Percentiles rank a stretch among this genome's conserved stretches.
phyloP scores from a whole-genome alignment of 1,139 yeast species.

The Magnusiomyces fungicola region DNA sequence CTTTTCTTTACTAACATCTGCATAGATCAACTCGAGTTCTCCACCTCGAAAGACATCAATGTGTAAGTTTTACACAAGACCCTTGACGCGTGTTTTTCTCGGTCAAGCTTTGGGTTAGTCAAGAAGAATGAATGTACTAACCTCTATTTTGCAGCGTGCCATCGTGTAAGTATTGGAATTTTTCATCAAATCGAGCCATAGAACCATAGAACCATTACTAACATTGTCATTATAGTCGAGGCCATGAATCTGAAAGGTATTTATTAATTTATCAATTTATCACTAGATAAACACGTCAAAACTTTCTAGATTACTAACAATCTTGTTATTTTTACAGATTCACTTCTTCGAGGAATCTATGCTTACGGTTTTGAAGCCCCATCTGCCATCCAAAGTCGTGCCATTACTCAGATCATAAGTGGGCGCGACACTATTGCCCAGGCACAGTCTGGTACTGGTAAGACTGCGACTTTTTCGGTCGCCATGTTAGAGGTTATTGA shows the following conservation, averaged over 20 bases:
- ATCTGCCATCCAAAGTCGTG: slow-evolving; percentile 97
- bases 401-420: slow-evolving; percentile 91
- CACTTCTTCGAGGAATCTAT: slow-evolving; percentile 49
- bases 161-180: slow-evolving; percentile 3
- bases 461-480: slow-evolving; percentile 98
- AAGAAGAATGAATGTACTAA: slow-evolving; percentile 2
- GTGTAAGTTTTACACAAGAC: slow-evolving; percentile 13
- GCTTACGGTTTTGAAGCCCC: slow-evolving; percentile 98
- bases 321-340: slow-evolving; percentile 9
- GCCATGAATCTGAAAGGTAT: slow-evolving; percentile 18
- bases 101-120: not conserved
- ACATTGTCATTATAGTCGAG: slow-evolving; percentile 13
- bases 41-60: slow-evolving; percentile 15
- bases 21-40: slow-evolving; percentile 16
- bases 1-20: not conserved
- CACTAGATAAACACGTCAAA: no score
- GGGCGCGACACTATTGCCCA: slow-evolving; percentile 97
- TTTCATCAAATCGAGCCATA: not conserved
- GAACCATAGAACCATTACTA: not conserved
- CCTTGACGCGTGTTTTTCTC: not conserved
- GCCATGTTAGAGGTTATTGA: slow-evolving; percentile 94
- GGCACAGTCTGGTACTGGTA: slow-evolving; percentile 99
- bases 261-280: not conserved
- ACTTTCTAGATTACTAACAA: not conserved
- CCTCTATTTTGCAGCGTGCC: slow-evolving; percentile 6